A percentile compares a stretch with the other conserved stretches of the same genome.
Conservation (phyloP, 495 filamentous ascomycete species). For the Lasiosphaeria miniovina region DNA sequence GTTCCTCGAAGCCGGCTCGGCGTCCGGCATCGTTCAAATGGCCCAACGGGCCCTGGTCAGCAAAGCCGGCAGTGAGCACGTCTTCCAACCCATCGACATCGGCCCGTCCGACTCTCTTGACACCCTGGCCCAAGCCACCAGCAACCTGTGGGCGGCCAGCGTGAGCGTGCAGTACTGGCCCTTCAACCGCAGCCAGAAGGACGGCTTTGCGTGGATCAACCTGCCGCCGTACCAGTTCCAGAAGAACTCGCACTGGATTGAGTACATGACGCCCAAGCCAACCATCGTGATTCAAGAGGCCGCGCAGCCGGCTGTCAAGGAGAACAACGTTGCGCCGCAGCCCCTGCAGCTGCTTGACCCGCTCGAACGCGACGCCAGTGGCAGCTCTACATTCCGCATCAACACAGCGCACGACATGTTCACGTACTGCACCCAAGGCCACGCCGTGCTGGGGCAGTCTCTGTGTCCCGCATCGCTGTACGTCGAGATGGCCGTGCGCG, state of each 20-base stretch:
- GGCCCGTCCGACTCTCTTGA: no score
- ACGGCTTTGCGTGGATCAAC: constrained; percentile 23
- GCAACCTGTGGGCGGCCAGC: not conserved
- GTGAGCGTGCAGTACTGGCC: constrained; percentile 9
- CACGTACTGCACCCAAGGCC: constrained; percentile 15
- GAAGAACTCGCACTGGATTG: constrained; percentile 32
- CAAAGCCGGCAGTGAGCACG: no score
- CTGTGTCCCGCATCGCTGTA: constrained; percentile 40
- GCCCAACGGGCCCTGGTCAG: not conserved
- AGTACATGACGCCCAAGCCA: constrained; percentile 36
- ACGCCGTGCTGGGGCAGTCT: constrained; percentile 22
- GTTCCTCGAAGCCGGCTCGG: constrained; percentile 39
- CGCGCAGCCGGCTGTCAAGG: not conserved
- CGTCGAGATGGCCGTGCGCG: constrained; percentile 31
- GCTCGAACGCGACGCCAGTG: not conserved
- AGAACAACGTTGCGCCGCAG: not conserved
- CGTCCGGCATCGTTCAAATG: constrained; percentile 33
- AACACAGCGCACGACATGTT: constrained; percentile 8
- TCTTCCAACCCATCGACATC: no score
- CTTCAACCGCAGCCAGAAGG: constrained; percentile 19
- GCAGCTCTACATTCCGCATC: constrained; percentile 10
- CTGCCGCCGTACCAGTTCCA: constrained; percentile 56
- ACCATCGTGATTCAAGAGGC: constrained; percentile 14
- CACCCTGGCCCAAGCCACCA: not conserved
- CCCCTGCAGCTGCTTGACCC: no score